These are phyloP conservation scores for Fusarium sp. DNA, from an alignment of 2,329 filamentous ascomycete species.

Conservation along the genomic window DNA sequence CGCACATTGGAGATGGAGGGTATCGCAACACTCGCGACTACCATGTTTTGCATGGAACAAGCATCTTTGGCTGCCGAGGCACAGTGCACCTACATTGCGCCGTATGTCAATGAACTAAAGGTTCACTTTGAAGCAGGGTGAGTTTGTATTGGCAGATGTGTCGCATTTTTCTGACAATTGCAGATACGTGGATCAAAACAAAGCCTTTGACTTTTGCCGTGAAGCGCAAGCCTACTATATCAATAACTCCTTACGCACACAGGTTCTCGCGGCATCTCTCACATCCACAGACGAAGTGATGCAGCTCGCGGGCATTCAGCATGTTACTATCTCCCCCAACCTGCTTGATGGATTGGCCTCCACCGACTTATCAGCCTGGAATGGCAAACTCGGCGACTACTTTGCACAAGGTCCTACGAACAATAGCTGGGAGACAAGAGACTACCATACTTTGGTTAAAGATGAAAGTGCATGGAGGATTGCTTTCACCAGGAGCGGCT, in stretches of 20 bases:
- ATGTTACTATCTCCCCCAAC: constrained; percentile 70
- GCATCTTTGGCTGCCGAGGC: constrained; percentile 69
- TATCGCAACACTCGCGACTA: constrained; percentile 72
- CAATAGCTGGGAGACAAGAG: constrained; percentile 44
- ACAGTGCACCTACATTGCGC: constrained; percentile 72
- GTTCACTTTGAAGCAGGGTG: constrained; percentile 70
- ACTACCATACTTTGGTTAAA: constrained; percentile 45
- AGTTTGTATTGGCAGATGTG: constrained; percentile 21
- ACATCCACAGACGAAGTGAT: constrained; percentile 71
- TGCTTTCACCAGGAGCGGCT: constrained; percentile 63
- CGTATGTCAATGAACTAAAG: constrained; percentile 75
- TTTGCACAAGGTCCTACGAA: constrained; percentile 51
- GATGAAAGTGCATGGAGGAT: constrained; percentile 64
- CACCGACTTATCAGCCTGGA: constrained; percentile 52
- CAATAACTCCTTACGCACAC: constrained; percentile 57
- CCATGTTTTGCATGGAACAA: constrained; percentile 73
- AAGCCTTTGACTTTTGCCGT: constrained; percentile 64
- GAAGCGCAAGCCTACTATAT: constrained; percentile 67
- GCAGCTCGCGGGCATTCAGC: constrained; percentile 67
- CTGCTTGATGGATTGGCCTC: constrained; percentile 63
- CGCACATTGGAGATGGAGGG: constrained; percentile 64
- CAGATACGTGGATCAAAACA: constrained; percentile 63
- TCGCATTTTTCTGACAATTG: constrained; percentile 3
- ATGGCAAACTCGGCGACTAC: constrained; percentile 50
- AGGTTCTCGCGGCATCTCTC: constrained; percentile 69